These are phyloP conservation scores for Leonotis leonurus DNA, from an alignment of 257 asterid species.

Conservation along the genomic window DNA sequence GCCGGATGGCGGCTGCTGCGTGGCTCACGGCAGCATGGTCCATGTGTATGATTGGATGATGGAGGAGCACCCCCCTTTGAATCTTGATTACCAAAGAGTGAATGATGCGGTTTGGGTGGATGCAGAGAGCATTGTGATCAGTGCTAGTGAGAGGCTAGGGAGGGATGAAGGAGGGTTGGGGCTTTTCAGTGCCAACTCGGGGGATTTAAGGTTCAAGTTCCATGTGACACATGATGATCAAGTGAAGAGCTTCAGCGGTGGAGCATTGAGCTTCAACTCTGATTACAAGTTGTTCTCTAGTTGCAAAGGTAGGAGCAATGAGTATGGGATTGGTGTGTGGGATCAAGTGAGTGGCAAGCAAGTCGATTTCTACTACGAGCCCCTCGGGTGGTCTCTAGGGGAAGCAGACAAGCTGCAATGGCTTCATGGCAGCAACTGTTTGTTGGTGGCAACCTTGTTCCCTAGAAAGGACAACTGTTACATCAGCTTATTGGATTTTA, in stretches of 20 bases:
- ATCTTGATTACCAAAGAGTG: slow-evolving; percentile 83
- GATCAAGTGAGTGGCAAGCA: slow-evolving; percentile 78
- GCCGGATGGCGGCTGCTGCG: slow-evolving; percentile 90
- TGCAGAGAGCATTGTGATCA: slow-evolving; percentile 52
- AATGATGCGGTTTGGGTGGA: slow-evolving; percentile 79
- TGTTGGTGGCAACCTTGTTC: slow-evolving; percentile 77
- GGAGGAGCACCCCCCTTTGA: slow-evolving; percentile 71
- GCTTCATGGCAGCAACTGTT: slow-evolving; percentile 57
- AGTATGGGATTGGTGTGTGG: slow-evolving; percentile 92
- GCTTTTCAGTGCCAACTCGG: slow-evolving; percentile 47
- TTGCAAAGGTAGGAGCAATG: slow-evolving; percentile 84
- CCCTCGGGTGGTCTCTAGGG: slow-evolving; percentile 74
- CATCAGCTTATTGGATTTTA: slow-evolving; percentile 75
- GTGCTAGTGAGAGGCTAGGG: slow-evolving; percentile 79
- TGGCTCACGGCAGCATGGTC: slow-evolving; percentile 89
- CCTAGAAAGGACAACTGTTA: slow-evolving; percentile 89
- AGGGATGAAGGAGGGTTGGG: slow-evolving; percentile 87
- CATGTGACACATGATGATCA: slow-evolving; percentile 63
- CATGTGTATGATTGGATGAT: slow-evolving; percentile 93
- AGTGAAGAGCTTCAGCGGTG: slow-evolving; percentile 67
- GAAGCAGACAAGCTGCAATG: slow-evolving; percentile 90
- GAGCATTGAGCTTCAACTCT: slow-evolving; percentile 63
- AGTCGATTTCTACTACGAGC: slow-evolving; percentile 81
- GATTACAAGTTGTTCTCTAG: slow-evolving; percentile 76
- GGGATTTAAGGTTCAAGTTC: slow-evolving; percentile 64